Conservation (phyloP, 352 stramenopile genomes). For the Globisporangium middletonii region DNA sequence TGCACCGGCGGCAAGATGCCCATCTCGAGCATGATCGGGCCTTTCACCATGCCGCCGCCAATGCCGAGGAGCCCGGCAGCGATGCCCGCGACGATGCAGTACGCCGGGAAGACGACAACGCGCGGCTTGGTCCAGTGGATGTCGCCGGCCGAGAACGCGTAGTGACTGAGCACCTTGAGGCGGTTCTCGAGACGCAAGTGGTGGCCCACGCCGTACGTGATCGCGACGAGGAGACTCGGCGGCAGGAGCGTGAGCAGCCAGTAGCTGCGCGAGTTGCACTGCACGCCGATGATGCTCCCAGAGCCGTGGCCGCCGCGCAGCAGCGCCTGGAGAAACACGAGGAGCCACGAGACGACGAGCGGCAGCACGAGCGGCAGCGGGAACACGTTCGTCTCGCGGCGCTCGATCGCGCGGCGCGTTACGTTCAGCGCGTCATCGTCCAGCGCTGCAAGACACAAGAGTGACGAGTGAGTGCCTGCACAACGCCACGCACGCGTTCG, state of each 20-base stretch:
- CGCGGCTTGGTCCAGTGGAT: constrained; percentile 90
- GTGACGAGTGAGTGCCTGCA: neutral
- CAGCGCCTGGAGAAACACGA: constrained; percentile 67
- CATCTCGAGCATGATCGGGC: constrained; percentile 97
- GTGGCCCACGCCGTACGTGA: constrained; percentile 53
- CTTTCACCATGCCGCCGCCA: constrained; percentile 96
- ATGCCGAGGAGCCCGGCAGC: constrained; percentile 94
- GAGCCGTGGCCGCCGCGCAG: constrained; percentile 67
- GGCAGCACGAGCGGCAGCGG: constrained; percentile 50
- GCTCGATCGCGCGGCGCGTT: constrained; percentile 39
- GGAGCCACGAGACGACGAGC: constrained; percentile 58
- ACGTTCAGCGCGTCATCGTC: constrained; percentile 34
- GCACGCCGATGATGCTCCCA: constrained; percentile 84
- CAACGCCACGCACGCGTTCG: neutral
- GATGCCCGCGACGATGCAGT: constrained; percentile 93
- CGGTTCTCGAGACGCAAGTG: constrained; percentile 65
- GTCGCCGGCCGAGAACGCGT: constrained; percentile 89
- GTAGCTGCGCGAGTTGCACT: constrained; percentile 90
- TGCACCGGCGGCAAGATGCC: constrained; percentile 87
- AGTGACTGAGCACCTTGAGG: constrained; percentile 56
- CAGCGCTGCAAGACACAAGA: constrained; percentile 1
- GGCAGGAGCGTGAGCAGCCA: constrained; percentile 90
- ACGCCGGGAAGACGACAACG: constrained; percentile 88
- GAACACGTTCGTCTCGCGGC: constrained; percentile 43
- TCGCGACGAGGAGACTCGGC: constrained; percentile 58